These are phyloP conservation scores for Chlamydomonas applanata DNA, from an alignment of 139 green algal species.

Conservation along the genomic window DNA sequence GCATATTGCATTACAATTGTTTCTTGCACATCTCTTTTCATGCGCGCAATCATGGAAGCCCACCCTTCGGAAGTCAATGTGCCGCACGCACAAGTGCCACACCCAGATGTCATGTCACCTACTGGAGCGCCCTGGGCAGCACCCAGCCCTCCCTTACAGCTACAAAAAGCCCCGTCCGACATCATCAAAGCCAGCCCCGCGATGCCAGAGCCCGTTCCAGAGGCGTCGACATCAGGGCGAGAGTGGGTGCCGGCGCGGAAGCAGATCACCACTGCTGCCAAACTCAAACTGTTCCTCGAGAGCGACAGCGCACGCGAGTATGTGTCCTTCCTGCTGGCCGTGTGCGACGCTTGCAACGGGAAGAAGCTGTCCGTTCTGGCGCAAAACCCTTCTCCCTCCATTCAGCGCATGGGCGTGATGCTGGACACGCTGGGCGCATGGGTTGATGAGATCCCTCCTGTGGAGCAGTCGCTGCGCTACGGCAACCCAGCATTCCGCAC, in stretches of 20 bases:
- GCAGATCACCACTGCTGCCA: slow-evolving; percentile 27
- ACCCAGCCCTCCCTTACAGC: neutral
- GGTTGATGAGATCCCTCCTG: slow-evolving; percentile 84
- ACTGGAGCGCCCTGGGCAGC: neutral
- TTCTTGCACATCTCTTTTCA: too few species aligned
- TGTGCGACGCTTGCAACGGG: slow-evolving; percentile 63
- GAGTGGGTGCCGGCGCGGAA: slow-evolving; percentile 25
- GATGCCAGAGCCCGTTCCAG: neutral
- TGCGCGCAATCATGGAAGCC: too few species aligned
- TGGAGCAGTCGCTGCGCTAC: slow-evolving; percentile 79
- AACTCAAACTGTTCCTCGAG: slow-evolving; percentile 59
- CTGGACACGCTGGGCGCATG: slow-evolving; percentile 63
- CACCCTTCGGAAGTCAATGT: too few species aligned
- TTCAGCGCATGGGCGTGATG: slow-evolving; percentile 23
- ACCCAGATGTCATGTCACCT: too few species aligned
- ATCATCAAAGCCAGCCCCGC: neutral
- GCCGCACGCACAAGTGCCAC: too few species aligned
- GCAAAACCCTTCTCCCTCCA: slow-evolving; percentile 3
- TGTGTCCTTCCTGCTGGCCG: slow-evolving; percentile 79
- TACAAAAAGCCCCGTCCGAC: neutral
- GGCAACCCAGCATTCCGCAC: slow-evolving; percentile 90
- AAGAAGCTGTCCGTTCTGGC: slow-evolving; percentile 3
- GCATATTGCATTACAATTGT: too few species aligned
- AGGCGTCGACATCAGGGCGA: neutral
- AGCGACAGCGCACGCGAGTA: slow-evolving; percentile 53